Evolutionary conservation across 148 eudicot species (phyloP).

Genomic region (Arctostaphylos glauca): DNA sequence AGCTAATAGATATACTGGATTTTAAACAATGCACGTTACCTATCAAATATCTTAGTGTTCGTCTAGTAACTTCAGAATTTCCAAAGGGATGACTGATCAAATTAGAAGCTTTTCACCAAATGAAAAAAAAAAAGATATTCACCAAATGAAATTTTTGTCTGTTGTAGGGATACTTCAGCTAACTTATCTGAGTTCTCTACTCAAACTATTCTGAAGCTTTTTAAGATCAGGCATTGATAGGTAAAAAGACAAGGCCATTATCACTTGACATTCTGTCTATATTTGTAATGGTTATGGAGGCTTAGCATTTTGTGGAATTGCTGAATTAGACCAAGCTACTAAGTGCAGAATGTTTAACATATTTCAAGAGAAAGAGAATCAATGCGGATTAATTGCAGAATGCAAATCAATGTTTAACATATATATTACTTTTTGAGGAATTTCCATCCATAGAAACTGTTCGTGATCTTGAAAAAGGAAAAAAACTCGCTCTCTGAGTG

Average conservation of each 20-base stretch:
- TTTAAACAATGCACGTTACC: not conserved
- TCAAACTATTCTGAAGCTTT: not conserved
- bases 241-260: not conserved
- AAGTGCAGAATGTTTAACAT: not conserved
- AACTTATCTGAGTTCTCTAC: not conserved
- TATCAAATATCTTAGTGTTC: not conserved
- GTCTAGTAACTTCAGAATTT: not conserved
- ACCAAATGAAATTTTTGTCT: not conserved
- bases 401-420: no score
- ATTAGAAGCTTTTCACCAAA: not conserved
- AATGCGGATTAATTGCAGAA: not conserved
- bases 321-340: not conserved
- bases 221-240: not conserved
- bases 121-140: no score
- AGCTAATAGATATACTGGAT: not conserved
- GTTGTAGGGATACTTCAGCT: not conserved
- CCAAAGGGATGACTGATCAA: not conserved
- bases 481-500: no score
- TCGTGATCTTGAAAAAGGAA: no score
- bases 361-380: not conserved
- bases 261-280: not conserved
- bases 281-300: not conserved
- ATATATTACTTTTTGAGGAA: no score
- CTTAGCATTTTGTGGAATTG: not conserved
- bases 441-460: no score